phyloP scores from a whole-genome alignment of 2,329 filamentous ascomycete genomes.

The Emmonsia crescens region DNA sequence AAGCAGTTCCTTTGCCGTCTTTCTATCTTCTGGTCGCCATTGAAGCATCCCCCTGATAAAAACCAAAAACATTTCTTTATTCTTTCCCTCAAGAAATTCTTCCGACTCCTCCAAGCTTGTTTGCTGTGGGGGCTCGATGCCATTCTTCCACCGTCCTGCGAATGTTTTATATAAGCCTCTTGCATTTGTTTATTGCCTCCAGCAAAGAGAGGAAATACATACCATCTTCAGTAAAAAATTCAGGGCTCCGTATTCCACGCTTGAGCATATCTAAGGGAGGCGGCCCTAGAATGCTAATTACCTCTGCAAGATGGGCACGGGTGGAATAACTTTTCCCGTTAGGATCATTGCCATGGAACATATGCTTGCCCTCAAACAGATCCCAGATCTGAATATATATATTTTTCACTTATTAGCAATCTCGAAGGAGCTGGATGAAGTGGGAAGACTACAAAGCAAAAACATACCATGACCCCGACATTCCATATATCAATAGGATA shows the following conservation, averaged over 20 bases:
- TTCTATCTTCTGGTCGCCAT: slow-evolving; percentile 37
- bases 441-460: background rate
- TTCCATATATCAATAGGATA: slow-evolving; percentile 44
- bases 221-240: slow-evolving; percentile 35
- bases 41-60: slow-evolving; percentile 25
- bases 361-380: slow-evolving; percentile 35
- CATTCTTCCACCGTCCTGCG: slow-evolving; percentile 16
- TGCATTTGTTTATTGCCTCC: background rate
- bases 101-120: slow-evolving; percentile 14
- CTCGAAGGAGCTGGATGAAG: background rate
- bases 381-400: slow-evolving; percentile 42
- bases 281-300: slow-evolving; percentile 34
- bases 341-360: slow-evolving; percentile 35
- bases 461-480: slow-evolving; percentile 37
- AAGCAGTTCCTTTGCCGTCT: slow-evolving; percentile 4
- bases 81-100: slow-evolving; percentile 9
- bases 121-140: slow-evolving; percentile 12
- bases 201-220: slow-evolving; percentile 7
- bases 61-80: slow-evolving; percentile 8
- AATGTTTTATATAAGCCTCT: slow-evolving; percentile 10
- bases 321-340: slow-evolving; percentile 27
- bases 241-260: slow-evolving; percentile 23
- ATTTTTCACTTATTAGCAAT: slow-evolving; percentile 1
- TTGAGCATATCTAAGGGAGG: slow-evolving; percentile 29
- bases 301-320: slow-evolving; percentile 37